phyloP scores from a whole-genome alignment of 78 protist genomes.

The Neovahlkampfia damariscottae region DNA sequence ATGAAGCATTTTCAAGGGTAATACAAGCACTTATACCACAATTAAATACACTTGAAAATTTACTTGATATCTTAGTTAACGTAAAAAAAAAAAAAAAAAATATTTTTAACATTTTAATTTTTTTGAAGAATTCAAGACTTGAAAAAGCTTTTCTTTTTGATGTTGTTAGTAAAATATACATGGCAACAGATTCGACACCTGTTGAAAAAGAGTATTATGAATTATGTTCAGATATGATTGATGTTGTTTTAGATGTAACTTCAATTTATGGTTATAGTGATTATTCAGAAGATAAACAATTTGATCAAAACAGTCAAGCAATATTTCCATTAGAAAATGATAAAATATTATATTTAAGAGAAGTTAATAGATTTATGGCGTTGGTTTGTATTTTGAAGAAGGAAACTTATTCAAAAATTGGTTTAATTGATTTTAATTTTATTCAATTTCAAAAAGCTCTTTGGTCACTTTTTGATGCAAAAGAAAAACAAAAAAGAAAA shows the following conservation, averaged over 20 bases:
- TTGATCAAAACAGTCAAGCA: conserved; percentile 3
- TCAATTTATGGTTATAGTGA: conserved; percentile 68
- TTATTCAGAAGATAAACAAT: not conserved
- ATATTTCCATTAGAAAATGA: conserved; percentile 65
- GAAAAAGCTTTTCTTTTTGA: conserved; percentile 92
- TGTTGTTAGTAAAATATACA: conserved; percentile 82
- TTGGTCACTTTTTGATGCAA: not conserved
- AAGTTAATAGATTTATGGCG: conserved; percentile 70
- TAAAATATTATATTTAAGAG: conserved; percentile 57
- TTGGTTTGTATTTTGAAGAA: conserved; percentile 76
- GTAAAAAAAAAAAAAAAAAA: conserved; percentile 17
- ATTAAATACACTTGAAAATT: conserved; percentile 75
- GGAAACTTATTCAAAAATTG: conserved; percentile 62
- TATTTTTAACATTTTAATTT: not conserved
- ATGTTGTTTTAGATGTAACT: conserved; percentile 82
- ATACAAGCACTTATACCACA: conserved; percentile 89
- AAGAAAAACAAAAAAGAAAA: not conserved
- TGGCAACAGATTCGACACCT: conserved; percentile 83
- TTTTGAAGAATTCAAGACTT: conserved; percentile 58
- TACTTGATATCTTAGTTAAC: conserved; percentile 72
- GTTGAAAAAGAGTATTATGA: conserved; percentile 88
- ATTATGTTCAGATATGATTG: conserved; percentile 88
- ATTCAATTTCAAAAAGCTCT: conserved; percentile 8
- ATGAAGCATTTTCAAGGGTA: conserved; percentile 90
- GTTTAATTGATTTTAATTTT: conserved; percentile 83